Percentiles rank a stretch among this genome's conserved stretches.
These are phyloP conservation scores for Cicer chorassanicum DNA, from an alignment of 306 rosid species.

Conservation along the genomic window DNA sequence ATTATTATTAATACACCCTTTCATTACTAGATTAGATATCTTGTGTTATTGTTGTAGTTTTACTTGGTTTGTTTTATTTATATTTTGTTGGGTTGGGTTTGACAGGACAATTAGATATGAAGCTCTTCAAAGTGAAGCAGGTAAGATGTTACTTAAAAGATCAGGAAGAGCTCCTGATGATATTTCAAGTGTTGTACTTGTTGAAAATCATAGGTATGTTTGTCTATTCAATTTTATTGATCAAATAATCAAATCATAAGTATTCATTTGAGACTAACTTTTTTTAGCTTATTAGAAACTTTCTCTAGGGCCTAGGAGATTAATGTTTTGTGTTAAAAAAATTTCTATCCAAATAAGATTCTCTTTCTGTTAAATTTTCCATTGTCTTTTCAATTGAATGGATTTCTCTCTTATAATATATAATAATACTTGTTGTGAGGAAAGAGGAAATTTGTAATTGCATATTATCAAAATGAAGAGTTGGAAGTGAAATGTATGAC, in stretches of 20 bases:
- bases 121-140: conserved; percentile 93
- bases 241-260: neutral
- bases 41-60: neutral
- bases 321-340: neutral
- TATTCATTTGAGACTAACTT: neutral
- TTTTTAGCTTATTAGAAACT: neutral
- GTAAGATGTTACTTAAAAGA: conserved; percentile 77
- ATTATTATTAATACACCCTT: too few relatives aligned
- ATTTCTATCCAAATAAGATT: neutral
- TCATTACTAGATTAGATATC: neutral
- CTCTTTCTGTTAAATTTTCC: conserved; percentile 29
- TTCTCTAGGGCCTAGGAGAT: neutral
- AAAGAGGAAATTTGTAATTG: conserved; percentile 24
- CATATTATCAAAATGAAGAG: conserved; percentile 20
- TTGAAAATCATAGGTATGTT: conserved; percentile 69
- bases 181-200: conserved; percentile 94
- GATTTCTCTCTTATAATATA: conserved; percentile 10
- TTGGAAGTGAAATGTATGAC: conserved; percentile 29
- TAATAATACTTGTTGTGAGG: neutral
- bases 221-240: neutral
- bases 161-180: conserved; percentile 97
- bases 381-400: conserved; percentile 7
- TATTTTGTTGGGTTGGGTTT: conserved; percentile 18
- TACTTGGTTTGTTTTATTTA: conserved; percentile 23
- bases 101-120: conserved; percentile 78